These are phyloP conservation scores for Lecanicillium sp. DNA, from an alignment of 2,329 filamentous ascomycete genomes.

Conservation along the genomic window DNA sequence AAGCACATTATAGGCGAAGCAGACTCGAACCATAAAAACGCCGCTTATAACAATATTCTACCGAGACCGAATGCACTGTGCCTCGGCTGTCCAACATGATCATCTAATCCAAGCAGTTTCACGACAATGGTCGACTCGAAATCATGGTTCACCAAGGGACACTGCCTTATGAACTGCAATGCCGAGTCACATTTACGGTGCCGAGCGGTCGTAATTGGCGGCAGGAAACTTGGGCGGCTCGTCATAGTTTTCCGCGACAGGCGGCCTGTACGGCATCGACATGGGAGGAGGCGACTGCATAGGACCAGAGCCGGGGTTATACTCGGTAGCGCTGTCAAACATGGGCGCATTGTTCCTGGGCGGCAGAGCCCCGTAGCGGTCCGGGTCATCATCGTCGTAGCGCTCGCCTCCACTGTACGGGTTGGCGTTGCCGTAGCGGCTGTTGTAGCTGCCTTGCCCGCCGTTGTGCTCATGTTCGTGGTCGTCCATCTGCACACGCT, in stretches of 20 bases:
- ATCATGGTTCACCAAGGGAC: no score
- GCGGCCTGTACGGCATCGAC: slow-evolving; percentile 17
- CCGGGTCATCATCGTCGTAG: slow-evolving; percentile 30
- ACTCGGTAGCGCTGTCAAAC: slow-evolving; percentile 45
- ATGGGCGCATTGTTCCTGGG: slow-evolving; percentile 27
- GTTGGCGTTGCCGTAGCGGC: slow-evolving; percentile 28
- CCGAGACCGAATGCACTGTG: no score
- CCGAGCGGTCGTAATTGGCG: slow-evolving; percentile 4
- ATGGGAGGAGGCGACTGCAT: slow-evolving; percentile 4
- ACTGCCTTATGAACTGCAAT: no score
- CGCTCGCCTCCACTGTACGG: slow-evolving; percentile 25
- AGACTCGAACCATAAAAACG: no score
- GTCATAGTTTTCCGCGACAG: slow-evolving; percentile 10
- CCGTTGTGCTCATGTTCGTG: slow-evolving; percentile 30
- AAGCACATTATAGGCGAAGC: no score
- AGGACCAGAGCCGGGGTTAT: slow-evolving; percentile 24
- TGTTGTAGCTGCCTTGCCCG: slow-evolving; percentile 24
- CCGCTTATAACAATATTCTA: no score
- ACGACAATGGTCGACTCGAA: no score
- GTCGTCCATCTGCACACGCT: slow-evolving; percentile 51
- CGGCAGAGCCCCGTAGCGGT: slow-evolving; percentile 30
- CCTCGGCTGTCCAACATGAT: no score
- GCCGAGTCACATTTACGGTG: neutral
- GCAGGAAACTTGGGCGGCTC: slow-evolving; percentile 3
- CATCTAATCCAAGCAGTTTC: no score